Percentiles rank a stretch among this genome's conserved stretches.
phyloP scores from a whole-genome alignment of 768 basidiomycete species.

The Tylopilus sp. region DNA sequence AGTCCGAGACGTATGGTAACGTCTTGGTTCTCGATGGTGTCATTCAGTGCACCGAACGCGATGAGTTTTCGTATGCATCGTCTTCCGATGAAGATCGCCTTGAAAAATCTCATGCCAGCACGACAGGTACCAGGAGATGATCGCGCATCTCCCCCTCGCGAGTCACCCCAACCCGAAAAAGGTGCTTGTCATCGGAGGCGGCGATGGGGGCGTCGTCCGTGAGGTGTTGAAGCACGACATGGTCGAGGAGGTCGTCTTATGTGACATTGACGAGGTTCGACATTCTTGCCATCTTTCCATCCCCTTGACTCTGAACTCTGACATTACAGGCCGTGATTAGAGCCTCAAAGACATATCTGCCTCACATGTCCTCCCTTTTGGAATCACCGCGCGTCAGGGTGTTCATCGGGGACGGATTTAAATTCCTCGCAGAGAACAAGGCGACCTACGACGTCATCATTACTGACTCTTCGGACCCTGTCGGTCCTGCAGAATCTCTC shows the following conservation, averaged over 20 bases:
- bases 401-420: constrained; percentile 92
- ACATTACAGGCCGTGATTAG: constrained; percentile 79
- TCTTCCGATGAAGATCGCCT: neutral
- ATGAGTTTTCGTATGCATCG: constrained; percentile 96
- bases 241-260: constrained; percentile 89
- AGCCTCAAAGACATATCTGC: constrained; percentile 89
- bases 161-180: constrained; percentile 95
- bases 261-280: constrained; percentile 92
- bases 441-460: constrained; percentile 94
- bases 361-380: constrained; percentile 88
- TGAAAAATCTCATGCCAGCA: neutral
- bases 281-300: neutral
- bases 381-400: constrained; percentile 78
- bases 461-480: constrained; percentile 98
- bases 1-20: neutral
- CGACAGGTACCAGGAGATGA: constrained; percentile 59
- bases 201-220: constrained; percentile 96
- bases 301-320: neutral
- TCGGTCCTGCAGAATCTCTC: constrained; percentile 89
- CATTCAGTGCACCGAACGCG: constrained; percentile 69
- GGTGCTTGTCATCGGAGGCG: constrained; percentile 96
- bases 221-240: constrained; percentile 93
- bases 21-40: neutral
- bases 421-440: constrained; percentile 87
- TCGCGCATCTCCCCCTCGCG: constrained; percentile 92